These are phyloP conservation scores for Ramichloridium luteum DNA, from an alignment of 2,329 filamentous ascomycete species.

Conservation along the genomic window DNA sequence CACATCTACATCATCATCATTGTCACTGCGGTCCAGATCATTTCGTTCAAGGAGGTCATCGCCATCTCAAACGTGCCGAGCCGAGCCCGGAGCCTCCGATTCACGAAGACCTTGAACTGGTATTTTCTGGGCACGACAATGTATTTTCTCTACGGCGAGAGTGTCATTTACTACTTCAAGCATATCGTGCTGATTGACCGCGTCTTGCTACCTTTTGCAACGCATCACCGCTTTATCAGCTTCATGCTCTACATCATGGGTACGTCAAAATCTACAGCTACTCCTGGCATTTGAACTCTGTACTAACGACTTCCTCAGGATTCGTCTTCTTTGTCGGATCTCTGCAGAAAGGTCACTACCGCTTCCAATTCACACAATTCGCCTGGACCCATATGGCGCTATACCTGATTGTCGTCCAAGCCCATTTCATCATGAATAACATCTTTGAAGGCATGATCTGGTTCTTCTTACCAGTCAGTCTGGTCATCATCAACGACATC, in stretches of 20 bases:
- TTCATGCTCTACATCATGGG: slow-evolving; percentile 97
- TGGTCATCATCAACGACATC: slow-evolving; percentile 98
- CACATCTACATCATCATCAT: slow-evolving; percentile 95
- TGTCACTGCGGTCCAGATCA: slow-evolving; percentile 85
- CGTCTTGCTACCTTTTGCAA: slow-evolving; percentile 82
- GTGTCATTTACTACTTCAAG: slow-evolving; percentile 99
- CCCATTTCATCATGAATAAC: slow-evolving; percentile 99
- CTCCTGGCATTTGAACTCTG: neutral
- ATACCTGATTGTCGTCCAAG: slow-evolving; percentile 93
- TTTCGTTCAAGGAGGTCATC: slow-evolving; percentile 99
- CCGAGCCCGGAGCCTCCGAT: slow-evolving; percentile 76
- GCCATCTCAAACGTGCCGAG: slow-evolving; percentile 92
- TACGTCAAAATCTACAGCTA: slow-evolving; percentile 44
- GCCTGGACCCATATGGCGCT: slow-evolving; percentile 99
- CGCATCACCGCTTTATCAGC: slow-evolving; percentile 96
- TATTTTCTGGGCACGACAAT: slow-evolving; percentile 98
- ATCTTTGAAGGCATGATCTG: slow-evolving; percentile 99
- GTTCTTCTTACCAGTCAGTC: slow-evolving; percentile 90
- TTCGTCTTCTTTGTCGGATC: slow-evolving; percentile 98
- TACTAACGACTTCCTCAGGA: slow-evolving; percentile 39
- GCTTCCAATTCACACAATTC: slow-evolving; percentile 98
- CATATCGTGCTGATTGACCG: slow-evolving; percentile 93
- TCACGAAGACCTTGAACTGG: slow-evolving; percentile 96
- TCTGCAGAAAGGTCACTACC: slow-evolving; percentile 89
- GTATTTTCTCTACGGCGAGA: slow-evolving; percentile 98